Evolutionary conservation across 2,329 filamentous ascomycete species (phyloP).

Genomic region (Aureobasidium sp.): DNA sequence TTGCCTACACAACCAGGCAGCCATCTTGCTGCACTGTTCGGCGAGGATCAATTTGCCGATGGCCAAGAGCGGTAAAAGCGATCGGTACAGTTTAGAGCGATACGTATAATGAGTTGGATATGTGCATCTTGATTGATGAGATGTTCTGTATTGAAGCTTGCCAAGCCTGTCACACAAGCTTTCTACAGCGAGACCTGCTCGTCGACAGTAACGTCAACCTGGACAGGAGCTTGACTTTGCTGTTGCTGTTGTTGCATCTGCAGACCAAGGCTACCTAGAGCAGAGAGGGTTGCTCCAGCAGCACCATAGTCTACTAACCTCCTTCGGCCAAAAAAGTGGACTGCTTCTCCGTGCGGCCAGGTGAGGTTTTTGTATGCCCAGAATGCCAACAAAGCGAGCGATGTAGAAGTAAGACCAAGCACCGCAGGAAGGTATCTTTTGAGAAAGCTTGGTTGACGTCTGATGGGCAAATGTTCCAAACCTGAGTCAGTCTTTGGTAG

Average conservation of each 20-base stretch:
- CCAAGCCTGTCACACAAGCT: neutral
- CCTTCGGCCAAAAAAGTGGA: constrained; percentile 27
- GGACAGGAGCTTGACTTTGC: neutral
- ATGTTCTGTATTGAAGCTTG: neutral
- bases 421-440: constrained; percentile 6
- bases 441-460: neutral
- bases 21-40: neutral
- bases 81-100: neutral
- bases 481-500: neutral
- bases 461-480: neutral
- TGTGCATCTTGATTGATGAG: neutral
- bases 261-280: constrained; percentile 9
- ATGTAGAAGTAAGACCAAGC: constrained; percentile 1
- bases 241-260: constrained; percentile 9
- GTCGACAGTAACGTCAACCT: constrained; percentile 7
- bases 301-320: constrained; percentile 26
- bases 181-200: constrained; percentile 1
- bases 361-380: constrained; percentile 11
- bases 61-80: neutral
- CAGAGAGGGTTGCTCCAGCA: constrained; percentile 26
- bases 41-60: neutral
- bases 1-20: neutral
- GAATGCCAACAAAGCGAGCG: constrained; percentile 10
- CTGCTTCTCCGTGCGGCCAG: constrained; percentile 25
- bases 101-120: neutral